Evolutionary conservation across 768 basidiomycete species (phyloP), one percentile per base, ranked within the genome.

Genomic region (Ramaria sp.): DNA sequence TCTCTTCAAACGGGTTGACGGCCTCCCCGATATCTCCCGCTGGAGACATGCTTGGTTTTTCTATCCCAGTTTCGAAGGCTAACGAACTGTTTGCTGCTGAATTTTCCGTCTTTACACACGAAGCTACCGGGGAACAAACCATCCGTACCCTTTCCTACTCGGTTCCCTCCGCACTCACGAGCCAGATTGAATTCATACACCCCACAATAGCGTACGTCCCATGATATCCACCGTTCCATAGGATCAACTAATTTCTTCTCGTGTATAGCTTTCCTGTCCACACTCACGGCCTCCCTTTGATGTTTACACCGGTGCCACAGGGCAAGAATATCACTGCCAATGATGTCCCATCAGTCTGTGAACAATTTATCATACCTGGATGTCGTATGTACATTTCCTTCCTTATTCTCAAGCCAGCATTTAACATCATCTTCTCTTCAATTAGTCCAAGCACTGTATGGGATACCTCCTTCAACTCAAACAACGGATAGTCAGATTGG

Each of bases 131-230:
- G 32, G 59, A 49, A 50, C 43, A 61, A 27, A 57, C 60, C 30
- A 58, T 71, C 30, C 66, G 70, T 41, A 71, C 71, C 3, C 64
- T 71, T n/a, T 56, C 59, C 13, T 71, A 70, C 60, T 70, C 70
- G 10, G 59, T 73, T 34, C 72, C 71, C 3, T 43, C 60, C 13
- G 60, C 61, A 13, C 61, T 73, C 6, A 54, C 61, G 38, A 56
- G 56, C 1, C 63, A 67, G 48, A 59, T 73, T 52, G 58, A 65
- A 25, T 43, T 66, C 8, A 59, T 73, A 16, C 66, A 67, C 51
- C 68, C 68, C 5, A 67, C 63, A 1, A 60, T 59, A 18, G 56
- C 62, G 61, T 66, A 58, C n/a, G n/a, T n/a, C n/a, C n/a, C n/a
- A n/a, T n/a, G n/a, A n/a, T n/a, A n/a, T n/a, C n/a, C n/a, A n/a